A percentile compares a stretch with the other conserved stretches of the same genome.
Evolutionary conservation across 2,329 filamentous ascomycete genomes (phyloP).

Genomic region (Dactylellina parvicollis): DNA sequence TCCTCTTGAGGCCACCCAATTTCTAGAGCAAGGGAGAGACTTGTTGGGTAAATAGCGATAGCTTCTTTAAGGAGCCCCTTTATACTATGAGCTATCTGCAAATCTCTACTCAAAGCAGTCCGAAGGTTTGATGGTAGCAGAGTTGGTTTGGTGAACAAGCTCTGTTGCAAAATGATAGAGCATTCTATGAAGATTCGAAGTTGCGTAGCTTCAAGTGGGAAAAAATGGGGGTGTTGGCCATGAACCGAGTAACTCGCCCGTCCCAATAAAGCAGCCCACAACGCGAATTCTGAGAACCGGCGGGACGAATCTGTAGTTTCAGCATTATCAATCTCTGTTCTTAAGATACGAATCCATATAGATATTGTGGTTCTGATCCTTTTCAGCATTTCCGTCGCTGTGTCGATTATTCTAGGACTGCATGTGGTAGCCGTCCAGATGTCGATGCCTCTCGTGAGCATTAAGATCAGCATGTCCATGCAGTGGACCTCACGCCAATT

Average conservation of each 20-base stretch:
- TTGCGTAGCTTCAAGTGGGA: neutral
- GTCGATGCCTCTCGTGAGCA: conserved; percentile 62
- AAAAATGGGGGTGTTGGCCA: conserved; percentile 9
- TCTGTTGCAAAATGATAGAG: conserved; percentile 37
- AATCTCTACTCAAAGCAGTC: conserved; percentile 8
- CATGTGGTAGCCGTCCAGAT: conserved; percentile 57
- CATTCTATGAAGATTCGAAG: conserved; percentile 35
- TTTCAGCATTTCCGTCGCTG: conserved; percentile 60
- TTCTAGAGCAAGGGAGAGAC: conserved; percentile 12
- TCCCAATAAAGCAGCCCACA: conserved; percentile 70
- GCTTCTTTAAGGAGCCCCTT: neutral
- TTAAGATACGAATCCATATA: conserved; percentile 66
- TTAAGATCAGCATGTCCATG: conserved; percentile 69
- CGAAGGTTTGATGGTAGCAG: conserved; percentile 9
- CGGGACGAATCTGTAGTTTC: conserved; percentile 61
- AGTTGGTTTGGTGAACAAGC: conserved; percentile 19
- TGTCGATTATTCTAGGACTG: conserved; percentile 25
- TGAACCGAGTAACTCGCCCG: conserved; percentile 63
- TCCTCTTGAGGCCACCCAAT: conserved; percentile 42
- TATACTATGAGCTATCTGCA: conserved; percentile 16
- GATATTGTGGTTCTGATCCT: conserved; percentile 63
- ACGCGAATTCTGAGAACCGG: conserved; percentile 63
- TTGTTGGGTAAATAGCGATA: neutral
- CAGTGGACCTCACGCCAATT: conserved; percentile 71
- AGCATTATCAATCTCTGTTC: conserved; percentile 63